Conservation (phyloP, 345 rosid genomes). For the Aquilaria yunnanensis region DNA sequence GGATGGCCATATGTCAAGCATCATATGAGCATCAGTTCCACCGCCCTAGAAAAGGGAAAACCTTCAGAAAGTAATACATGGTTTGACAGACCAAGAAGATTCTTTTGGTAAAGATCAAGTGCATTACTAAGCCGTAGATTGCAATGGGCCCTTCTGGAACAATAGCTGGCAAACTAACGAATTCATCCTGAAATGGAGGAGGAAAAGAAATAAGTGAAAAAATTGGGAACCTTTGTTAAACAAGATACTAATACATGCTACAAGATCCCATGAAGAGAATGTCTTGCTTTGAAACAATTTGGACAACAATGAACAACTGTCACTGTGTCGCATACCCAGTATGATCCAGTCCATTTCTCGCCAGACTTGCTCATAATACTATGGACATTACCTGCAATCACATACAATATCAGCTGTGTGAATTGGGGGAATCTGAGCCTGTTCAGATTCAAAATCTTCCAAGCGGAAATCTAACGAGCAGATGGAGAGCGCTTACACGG, state of each 20-base stretch:
- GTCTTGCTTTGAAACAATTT: too few relatives aligned
- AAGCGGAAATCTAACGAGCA: neutral
- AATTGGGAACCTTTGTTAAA: neutral
- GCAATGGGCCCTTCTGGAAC: slow-evolving; percentile 71
- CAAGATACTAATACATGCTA: neutral
- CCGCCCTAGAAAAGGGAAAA: slow-evolving; percentile 48
- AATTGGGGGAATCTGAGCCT: neutral
- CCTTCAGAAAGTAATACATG: neutral
- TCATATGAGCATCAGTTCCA: slow-evolving; percentile 86
- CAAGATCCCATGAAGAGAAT: neutral
- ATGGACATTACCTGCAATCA: slow-evolving; percentile 61
- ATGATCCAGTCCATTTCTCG: slow-evolving; percentile 63
- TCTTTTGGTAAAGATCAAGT: neutral
- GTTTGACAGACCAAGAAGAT: neutral
- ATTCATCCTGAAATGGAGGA: slow-evolving; percentile 51
- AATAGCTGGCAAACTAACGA: slow-evolving; percentile 64
- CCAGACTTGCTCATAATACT: slow-evolving; percentile 60
- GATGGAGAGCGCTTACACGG: neutral
- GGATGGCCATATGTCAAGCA: slow-evolving; percentile 78
- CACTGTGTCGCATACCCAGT: slow-evolving; percentile 51
- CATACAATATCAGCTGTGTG: neutral
- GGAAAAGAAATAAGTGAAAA: neutral
- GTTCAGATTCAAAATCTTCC: neutral
- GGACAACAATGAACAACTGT: neutral
- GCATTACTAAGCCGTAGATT: slow-evolving; percentile 68